Evolutionary conservation across 2,329 filamentous ascomycete genomes (phyloP), one percentile per base, ranked within the genome.

Genomic region (Trichoderma endophyticum): DNA sequence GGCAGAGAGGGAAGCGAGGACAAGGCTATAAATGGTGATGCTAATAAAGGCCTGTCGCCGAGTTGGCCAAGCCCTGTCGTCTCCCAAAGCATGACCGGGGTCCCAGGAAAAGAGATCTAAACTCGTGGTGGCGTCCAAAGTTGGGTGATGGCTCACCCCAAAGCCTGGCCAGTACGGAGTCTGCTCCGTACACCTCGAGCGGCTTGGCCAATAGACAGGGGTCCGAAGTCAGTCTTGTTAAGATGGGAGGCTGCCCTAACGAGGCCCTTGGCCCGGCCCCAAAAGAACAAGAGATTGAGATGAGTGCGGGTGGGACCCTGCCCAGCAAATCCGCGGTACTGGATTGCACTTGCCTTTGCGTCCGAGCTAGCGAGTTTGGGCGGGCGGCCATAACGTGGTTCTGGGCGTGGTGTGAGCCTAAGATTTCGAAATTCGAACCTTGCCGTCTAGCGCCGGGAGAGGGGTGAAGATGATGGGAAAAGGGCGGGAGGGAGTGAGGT

Each of bases 91-190:
- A 64, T 32, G 72, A 74, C 74, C 60, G 72, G 73, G 75, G 68
- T 66, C 70, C 71, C 67, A 71, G 72, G 71, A 66, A 57, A 57
- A 80, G 79, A 80, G 79, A 80, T 80, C 79, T 80, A 28, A 78
- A 78, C 75, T 79, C 79, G 79, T 80, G 79, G 79, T 80, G 79
- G 79, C 78, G 79, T 76, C 77, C 60, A 51, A 74, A 75, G 75
- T 73, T 75, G 77, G 76, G 51, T 60, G 77, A 77, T 78, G 75
- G 76, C 72, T 76, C 57, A 34, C 28, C 48, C 66, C 51, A 54
- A 65, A 71, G 70, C 62, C 62, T 48, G 72, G 71, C 73, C 70
- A 62, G 66, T 62, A 70, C 66, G 57, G 66, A 70, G 39, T 9
- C 14, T 18, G 12, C 51, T 64, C 68, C 59, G 68, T 64, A 75